Evolutionary conservation across 2,329 filamentous ascomycete species (phyloP).

Genomic region (Anthostomella pinea): DNA sequence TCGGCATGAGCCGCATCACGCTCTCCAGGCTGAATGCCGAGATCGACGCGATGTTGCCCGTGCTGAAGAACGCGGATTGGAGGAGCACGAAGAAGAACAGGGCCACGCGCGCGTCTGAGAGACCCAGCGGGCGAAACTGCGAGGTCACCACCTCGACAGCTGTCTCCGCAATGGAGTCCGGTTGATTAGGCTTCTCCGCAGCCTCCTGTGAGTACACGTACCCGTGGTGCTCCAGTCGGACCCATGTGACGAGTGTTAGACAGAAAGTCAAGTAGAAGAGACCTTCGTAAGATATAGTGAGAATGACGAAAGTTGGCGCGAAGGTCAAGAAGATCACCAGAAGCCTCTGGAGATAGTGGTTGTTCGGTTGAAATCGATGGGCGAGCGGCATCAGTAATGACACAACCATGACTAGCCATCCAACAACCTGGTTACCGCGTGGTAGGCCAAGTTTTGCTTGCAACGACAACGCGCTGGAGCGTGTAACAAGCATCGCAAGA

Average conservation of each 20-base stretch:
- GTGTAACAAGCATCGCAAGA: slow-evolving; percentile 81
- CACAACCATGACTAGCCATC: slow-evolving; percentile 75
- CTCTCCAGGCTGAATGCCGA: slow-evolving; percentile 92
- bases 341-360: slow-evolving; percentile 85
- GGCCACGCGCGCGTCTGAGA: slow-evolving; percentile 83
- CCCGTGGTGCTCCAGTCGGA: slow-evolving; percentile 82
- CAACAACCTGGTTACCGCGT: slow-evolving; percentile 80
- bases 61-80: slow-evolving; percentile 95
- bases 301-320: slow-evolving; percentile 88
- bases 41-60: slow-evolving; percentile 90
- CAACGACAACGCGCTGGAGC: slow-evolving; percentile 78
- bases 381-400: slow-evolving; percentile 78
- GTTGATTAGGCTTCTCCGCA: slow-evolving; percentile 15
- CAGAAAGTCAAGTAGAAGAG: slow-evolving; percentile 93
- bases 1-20: slow-evolving; percentile 79
- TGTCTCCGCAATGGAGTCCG: slow-evolving; percentile 16
- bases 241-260: slow-evolving; percentile 79
- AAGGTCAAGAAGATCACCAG: slow-evolving; percentile 89
- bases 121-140: slow-evolving; percentile 62
- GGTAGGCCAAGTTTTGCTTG: slow-evolving; percentile 84
- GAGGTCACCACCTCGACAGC: slow-evolving; percentile 18
- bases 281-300: slow-evolving; percentile 96
- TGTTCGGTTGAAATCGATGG: slow-evolving; percentile 78
- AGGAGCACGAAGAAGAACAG: slow-evolving; percentile 95
- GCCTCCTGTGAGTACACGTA: slow-evolving; percentile 44